A percentile compares a stretch with the other conserved stretches of the same genome.
Conservation (phyloP, 352 stramenopile genomes). For the Pythium rhizo-oryzae region DNA sequence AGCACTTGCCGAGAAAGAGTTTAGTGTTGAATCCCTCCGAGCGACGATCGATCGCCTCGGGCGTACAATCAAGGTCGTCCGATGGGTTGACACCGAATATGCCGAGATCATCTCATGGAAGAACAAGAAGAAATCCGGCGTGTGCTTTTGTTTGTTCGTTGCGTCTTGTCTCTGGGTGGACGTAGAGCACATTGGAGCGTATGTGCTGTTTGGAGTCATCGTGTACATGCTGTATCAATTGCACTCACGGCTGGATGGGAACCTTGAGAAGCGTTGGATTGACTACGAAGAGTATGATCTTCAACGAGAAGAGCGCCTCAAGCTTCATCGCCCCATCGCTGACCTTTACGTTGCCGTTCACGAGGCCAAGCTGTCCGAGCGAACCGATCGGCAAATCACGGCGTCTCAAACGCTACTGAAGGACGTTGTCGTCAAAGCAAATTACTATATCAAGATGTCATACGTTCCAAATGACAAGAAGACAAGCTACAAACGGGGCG, state of each 20-base stretch:
- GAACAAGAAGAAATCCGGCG: conserved; percentile 76
- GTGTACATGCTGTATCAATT: conserved; percentile 84
- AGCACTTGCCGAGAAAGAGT: conserved; percentile 71
- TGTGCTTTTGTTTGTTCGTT: conserved; percentile 67
- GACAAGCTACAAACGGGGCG: conserved; percentile 37
- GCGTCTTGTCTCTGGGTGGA: conserved; percentile 69
- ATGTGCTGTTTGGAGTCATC: conserved; percentile 62
- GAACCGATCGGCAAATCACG: conserved; percentile 56
- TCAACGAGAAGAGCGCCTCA: conserved; percentile 73
- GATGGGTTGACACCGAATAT: conserved; percentile 79
- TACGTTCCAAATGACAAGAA: conserved; percentile 82
- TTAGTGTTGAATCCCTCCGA: conserved; percentile 77
- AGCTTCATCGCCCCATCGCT: conserved; percentile 75
- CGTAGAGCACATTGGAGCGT: conserved; percentile 73
- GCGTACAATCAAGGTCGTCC: conserved; percentile 66
- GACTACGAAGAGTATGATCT: conserved; percentile 75
- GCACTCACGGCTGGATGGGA: conserved; percentile 62
- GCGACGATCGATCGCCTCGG: conserved; percentile 76
- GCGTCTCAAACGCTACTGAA: conserved; percentile 69
- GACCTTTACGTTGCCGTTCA: conserved; percentile 74
- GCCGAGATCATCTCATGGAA: conserved; percentile 85
- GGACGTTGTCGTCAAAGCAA: conserved; percentile 62
- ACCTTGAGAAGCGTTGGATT: conserved; percentile 72
- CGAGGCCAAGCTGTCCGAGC: conserved; percentile 59
- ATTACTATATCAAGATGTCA: conserved; percentile 75